A percentile compares a stretch with the other conserved stretches of the same genome.
phyloP scores from a whole-genome alignment of 768 basidiomycete species.

The Lentinula guzmanii region DNA sequence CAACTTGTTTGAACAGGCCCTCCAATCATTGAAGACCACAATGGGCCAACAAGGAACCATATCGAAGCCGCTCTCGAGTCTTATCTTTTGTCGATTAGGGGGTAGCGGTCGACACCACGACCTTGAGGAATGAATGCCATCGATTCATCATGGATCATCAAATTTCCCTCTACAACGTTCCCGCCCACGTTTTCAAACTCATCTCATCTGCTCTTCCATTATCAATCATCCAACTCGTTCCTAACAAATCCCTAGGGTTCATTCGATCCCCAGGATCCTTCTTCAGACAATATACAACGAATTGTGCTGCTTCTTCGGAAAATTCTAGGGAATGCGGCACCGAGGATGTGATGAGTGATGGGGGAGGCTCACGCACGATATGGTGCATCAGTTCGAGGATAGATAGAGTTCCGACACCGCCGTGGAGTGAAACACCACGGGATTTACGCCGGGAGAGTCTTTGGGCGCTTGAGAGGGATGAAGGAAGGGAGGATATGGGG shows the following conservation, averaged over 20 bases:
- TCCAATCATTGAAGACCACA: no score
- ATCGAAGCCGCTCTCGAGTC: no score
- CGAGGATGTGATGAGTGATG: conserved; percentile 51
- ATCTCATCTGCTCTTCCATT: not conserved
- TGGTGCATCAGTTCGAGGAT: conserved; percentile 96
- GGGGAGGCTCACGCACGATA: conserved; percentile 98
- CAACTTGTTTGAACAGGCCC: no score
- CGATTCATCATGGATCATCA: not conserved
- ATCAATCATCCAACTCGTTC: not conserved
- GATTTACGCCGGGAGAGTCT: conserved; percentile 35
- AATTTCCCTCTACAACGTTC: not conserved
- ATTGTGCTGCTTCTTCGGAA: not conserved
- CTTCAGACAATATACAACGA: not conserved
- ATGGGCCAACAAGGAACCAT: no score
- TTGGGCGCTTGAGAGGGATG: not conserved
- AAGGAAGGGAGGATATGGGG: not conserved
- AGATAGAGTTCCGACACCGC: conserved; percentile 95
- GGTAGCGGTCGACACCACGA: no score
- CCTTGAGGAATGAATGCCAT: not conserved
- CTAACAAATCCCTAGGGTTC: not conserved
- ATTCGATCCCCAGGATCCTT: not conserved
- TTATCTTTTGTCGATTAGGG: no score
- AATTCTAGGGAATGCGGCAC: not conserved
- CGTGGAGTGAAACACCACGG: conserved; percentile 79
- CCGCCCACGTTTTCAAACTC: not conserved